Conservation (phyloP, 768 basidiomycete genomes). For the Auricularia sp. region DNA sequence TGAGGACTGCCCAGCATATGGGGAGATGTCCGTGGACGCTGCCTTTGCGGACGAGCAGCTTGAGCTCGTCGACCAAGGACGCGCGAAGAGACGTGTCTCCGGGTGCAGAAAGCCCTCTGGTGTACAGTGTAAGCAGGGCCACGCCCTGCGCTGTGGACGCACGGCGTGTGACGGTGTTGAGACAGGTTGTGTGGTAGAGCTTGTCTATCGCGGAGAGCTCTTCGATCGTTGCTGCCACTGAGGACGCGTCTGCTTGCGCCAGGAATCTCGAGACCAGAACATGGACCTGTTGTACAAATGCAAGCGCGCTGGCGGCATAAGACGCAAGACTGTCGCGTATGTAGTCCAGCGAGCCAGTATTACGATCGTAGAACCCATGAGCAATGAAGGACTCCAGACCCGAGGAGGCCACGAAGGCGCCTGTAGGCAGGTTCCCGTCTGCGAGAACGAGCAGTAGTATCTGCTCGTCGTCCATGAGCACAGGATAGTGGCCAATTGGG, state of each 20-base stretch:
- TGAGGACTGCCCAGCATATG: slow-evolving; percentile 82
- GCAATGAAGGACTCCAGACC: slow-evolving; percentile 85
- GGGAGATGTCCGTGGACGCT: slow-evolving; percentile 74
- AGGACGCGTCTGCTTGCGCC: neutral
- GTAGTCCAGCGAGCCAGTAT: slow-evolving; percentile 36
- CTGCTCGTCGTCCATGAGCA: slow-evolving; percentile 29
- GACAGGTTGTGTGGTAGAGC: slow-evolving; percentile 73
- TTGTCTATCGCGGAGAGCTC: slow-evolving; percentile 52
- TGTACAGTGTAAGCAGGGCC: slow-evolving; percentile 80
- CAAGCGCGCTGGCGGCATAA: slow-evolving; percentile 66
- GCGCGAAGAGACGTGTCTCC: slow-evolving; percentile 18
- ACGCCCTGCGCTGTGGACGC: slow-evolving; percentile 89
- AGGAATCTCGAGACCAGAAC: slow-evolving; percentile 20
- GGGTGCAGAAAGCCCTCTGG: slow-evolving; percentile 66
- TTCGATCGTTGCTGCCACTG: slow-evolving; percentile 23
- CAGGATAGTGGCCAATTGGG: neutral
- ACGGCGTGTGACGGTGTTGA: slow-evolving; percentile 81
- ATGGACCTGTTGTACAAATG: slow-evolving; percentile 73
- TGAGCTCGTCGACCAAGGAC: slow-evolving; percentile 54
- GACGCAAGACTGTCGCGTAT: slow-evolving; percentile 62
- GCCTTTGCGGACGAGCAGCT: slow-evolving; percentile 53
- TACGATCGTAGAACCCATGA: slow-evolving; percentile 55
- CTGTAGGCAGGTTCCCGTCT: slow-evolving; percentile 93
- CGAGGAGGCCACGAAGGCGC: slow-evolving; percentile 89
- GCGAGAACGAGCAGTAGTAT: slow-evolving; percentile 62